Conservation (phyloP, 108 stramenopile genomes). For the Nitzschia palea region DNA sequence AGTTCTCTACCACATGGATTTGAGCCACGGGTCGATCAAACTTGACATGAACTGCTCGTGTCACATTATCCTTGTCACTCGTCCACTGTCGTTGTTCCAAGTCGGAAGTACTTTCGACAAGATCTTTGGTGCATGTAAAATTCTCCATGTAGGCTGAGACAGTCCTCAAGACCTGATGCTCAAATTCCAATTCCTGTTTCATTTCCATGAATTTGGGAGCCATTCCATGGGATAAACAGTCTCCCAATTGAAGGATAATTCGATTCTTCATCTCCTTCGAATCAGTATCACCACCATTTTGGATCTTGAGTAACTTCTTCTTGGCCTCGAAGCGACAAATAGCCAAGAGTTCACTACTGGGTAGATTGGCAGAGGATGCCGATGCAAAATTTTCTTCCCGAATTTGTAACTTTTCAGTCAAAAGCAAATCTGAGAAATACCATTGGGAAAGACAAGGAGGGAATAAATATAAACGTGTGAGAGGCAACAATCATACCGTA, state of each 20-base stretch:
- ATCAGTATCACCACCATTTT: not conserved
- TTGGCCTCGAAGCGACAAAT: constrained; percentile 13
- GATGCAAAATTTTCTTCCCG: constrained; percentile 1
- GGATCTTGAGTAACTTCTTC: not conserved
- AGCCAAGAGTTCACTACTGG: not conserved
- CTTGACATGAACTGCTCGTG: constrained; percentile 44
- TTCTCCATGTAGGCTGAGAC: constrained; percentile 57
- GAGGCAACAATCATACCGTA: no score
- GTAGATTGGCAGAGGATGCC: not conserved
- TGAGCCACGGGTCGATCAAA: constrained; percentile 60
- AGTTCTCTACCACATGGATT: constrained; percentile 75
- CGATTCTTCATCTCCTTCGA: not conserved
- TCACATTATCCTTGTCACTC: constrained; percentile 19
- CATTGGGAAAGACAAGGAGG: not conserved
- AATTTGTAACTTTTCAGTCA: constrained; percentile 31
- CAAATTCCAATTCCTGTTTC: constrained; percentile 60
- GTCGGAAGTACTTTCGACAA: constrained; percentile 43
- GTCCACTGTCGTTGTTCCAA: constrained; percentile 18
- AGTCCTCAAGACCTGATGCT: constrained; percentile 36
- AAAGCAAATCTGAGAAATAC: constrained; percentile 20
- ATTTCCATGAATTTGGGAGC: constrained; percentile 37
- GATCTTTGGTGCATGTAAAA: constrained; percentile 62
- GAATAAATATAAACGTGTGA: not conserved
- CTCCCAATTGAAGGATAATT: constrained; percentile 27
- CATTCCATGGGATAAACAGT: constrained; percentile 45